phyloP scores from a whole-genome alignment of 2,329 filamentous ascomycete genomes.

The Phialophora chinensis region DNA sequence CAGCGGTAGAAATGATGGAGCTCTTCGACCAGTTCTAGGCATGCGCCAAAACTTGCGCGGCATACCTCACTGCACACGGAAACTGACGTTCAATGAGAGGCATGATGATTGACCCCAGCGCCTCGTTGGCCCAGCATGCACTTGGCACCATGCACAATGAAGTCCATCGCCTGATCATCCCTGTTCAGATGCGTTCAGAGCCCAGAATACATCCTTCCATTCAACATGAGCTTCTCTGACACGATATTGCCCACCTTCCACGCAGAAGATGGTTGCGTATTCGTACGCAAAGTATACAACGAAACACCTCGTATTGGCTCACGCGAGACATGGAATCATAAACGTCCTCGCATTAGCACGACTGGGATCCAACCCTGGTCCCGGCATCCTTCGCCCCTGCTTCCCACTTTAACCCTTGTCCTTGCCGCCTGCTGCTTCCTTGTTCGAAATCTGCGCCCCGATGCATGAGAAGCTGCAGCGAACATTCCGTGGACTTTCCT shows the following conservation, averaged over 20 bases:
- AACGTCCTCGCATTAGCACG: neutral
- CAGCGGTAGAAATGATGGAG: neutral
- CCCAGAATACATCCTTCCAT: neutral
- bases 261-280: neutral
- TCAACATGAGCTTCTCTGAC: neutral
- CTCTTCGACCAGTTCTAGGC: neutral
- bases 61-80: neutral
- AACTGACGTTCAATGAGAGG: neutral
- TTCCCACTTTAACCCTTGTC: slow-evolving; percentile 7
- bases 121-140: neutral
- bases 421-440: slow-evolving; percentile 6
- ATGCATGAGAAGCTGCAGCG: slow-evolving; percentile 14
- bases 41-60: neutral
- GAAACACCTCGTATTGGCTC: neutral
- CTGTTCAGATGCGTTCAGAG: neutral
- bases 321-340: slow-evolving; percentile 1
- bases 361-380: neutral
- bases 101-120: neutral
- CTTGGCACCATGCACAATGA: neutral
- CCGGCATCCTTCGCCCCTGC: neutral
- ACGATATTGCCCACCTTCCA: neutral
- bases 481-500: slow-evolving; percentile 22
- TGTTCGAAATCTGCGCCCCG: slow-evolving; percentile 1
- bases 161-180: neutral
- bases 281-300: neutral